A percentile compares a stretch with the other conserved stretches of the same genome.
phyloP scores from a whole-genome alignment of 1,284 basidiomycete species.

The Chiua sp. region DNA sequence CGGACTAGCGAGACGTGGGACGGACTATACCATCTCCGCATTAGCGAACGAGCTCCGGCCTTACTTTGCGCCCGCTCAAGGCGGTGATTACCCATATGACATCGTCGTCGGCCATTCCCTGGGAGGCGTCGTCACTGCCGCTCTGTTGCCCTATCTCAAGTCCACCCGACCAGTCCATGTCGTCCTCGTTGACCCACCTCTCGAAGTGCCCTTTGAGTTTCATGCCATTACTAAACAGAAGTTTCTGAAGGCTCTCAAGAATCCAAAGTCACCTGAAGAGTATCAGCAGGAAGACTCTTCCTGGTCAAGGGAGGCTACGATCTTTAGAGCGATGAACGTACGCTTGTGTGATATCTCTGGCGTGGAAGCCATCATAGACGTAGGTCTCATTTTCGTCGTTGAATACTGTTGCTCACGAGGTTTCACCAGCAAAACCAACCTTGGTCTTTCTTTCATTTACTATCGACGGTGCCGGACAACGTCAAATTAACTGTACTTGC shows the following conservation, averaged over 20 bases:
- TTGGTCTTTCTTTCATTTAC: conserved; percentile 18
- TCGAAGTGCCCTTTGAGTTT: conserved; percentile 4
- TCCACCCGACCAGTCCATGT: conserved; percentile 7
- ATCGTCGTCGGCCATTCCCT: conserved; percentile 28
- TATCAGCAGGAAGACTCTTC: neutral
- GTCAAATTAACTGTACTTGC: conserved; percentile 17
- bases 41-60: conserved; percentile 16
- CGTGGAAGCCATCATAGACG: conserved; percentile 12
- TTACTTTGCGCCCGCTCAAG: conserved; percentile 1
- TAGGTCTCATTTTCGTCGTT: neutral
- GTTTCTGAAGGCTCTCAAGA: neutral
- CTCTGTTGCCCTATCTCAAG: conserved; percentile 10
- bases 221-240: accelerated
- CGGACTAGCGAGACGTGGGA: conserved; percentile 16
- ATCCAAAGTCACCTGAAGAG: conserved; percentile 5
- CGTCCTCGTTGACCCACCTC: conserved; percentile 24
- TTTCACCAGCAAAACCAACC: conserved; percentile 21
- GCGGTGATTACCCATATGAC: conserved; percentile 4
- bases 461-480: conserved; percentile 14
- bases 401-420: neutral
- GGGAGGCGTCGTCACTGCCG: conserved; percentile 15
- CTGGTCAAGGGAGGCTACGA: conserved; percentile 7
- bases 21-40: conserved; percentile 19
- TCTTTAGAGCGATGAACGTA: neutral
- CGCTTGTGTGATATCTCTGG: conserved; percentile 11